Percentiles rank a stretch among this genome's conserved stretches.
Evolutionary conservation across 768 basidiomycete species (phyloP).

Genomic region (Gelatoporia subvermispora): DNA sequence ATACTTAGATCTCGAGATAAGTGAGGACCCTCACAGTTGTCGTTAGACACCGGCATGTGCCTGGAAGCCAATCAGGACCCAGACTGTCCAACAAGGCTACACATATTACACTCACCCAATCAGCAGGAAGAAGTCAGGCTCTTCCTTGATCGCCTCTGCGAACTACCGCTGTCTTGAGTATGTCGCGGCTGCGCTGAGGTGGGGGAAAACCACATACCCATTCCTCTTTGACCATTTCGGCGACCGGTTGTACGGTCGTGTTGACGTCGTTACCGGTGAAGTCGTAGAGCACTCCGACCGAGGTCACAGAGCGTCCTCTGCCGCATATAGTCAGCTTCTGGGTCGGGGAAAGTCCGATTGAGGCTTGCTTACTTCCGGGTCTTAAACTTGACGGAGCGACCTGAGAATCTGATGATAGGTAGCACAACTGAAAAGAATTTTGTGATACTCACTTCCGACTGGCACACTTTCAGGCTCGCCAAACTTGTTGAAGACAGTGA

Average conservation of each 20-base stretch:
- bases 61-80: constrained; percentile 28
- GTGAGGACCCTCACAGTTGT: constrained; percentile 48
- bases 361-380: constrained; percentile 57
- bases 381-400: constrained; percentile 65
- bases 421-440: background rate
- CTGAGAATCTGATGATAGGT: constrained; percentile 21
- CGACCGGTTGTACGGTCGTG: constrained; percentile 71
- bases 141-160: constrained; percentile 66
- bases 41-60: constrained; percentile 76
- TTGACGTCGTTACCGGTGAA: constrained; percentile 68
- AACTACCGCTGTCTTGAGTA: constrained; percentile 47
- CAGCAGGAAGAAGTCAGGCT: constrained; percentile 80
- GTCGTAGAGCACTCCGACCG: constrained; percentile 75
- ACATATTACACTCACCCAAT: constrained; percentile 43
- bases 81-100: background rate
- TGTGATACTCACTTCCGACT: constrained; percentile 36
- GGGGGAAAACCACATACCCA: constrained; percentile 49
- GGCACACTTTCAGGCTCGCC: constrained; percentile 35
- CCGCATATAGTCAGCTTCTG: background rate
- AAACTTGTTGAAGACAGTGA: constrained; percentile 52
- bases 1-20: background rate
- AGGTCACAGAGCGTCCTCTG: constrained; percentile 68
- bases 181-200: background rate
- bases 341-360: background rate
- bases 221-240: constrained; percentile 69